These are phyloP conservation scores for Platanthera zijinensis DNA, from an alignment of 106 monocot species.

Conservation along the genomic window DNA sequence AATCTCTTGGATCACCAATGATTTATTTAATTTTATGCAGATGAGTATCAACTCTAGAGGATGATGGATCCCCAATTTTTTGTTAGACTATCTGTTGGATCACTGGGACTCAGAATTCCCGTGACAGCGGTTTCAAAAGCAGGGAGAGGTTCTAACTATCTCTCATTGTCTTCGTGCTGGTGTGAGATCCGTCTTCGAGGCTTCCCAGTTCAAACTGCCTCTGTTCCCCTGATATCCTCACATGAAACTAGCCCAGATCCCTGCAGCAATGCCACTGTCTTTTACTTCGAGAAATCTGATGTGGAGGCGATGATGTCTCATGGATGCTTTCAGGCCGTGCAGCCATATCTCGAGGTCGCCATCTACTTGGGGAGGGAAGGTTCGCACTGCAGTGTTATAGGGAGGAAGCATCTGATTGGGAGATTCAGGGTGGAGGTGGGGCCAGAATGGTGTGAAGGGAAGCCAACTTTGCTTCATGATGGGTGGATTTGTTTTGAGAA, in stretches of 20 bases:
- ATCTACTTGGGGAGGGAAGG: conserved; percentile 36
- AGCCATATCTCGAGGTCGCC: conserved; percentile 48
- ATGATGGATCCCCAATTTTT: conserved; percentile 84
- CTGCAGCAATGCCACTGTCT: conserved; percentile 36
- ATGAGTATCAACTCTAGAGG: conserved; percentile 24
- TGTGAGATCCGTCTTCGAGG: conserved; percentile 74
- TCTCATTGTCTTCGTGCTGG: conserved; percentile 15
- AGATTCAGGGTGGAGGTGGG: conserved; percentile 49
- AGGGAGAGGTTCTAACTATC: neutral
- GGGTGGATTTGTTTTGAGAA: conserved; percentile 77
- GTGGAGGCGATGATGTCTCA: conserved; percentile 33
- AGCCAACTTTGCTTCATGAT: conserved; percentile 57
- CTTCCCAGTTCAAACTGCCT: conserved; percentile 56
- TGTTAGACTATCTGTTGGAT: conserved; percentile 68
- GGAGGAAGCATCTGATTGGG: conserved; percentile 51
- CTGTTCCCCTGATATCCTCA: conserved; percentile 47
- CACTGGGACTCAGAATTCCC: conserved; percentile 60
- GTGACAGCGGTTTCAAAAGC: conserved; percentile 18
- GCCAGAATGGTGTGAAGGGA: conserved; percentile 45
- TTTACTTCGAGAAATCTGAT: conserved; percentile 77
- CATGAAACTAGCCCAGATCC: conserved; percentile 38
- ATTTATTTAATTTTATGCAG: conserved; percentile 5
- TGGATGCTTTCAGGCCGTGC: conserved; percentile 38
- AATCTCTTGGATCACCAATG: neutral
- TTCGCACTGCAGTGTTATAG: conserved; percentile 29